These are phyloP conservation scores for Xanthoconium stramineum DNA, from an alignment of 768 basidiomycete species.

Conservation along the genomic window DNA sequence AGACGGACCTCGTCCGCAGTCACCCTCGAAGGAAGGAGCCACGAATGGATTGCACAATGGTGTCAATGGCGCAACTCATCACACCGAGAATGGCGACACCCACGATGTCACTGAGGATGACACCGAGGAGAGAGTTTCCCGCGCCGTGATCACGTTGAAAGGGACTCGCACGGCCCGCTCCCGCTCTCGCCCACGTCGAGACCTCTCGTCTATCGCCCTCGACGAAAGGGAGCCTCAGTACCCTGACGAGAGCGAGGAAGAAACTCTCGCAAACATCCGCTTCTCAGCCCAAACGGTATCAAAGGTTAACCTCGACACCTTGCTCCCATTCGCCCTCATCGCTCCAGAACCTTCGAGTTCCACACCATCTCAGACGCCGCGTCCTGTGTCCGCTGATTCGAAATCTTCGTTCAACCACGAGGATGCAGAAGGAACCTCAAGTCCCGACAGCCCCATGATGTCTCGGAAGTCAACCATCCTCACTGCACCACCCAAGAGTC, in stretches of 20 bases:
- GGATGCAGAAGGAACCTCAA: conserved; percentile 17
- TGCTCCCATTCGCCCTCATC: conserved; percentile 79
- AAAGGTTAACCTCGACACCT: conserved; percentile 51
- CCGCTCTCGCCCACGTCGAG: conserved; percentile 71
- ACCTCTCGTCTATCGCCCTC: conserved; percentile 55
- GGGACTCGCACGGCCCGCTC: conserved; percentile 50
- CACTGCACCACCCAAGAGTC: conserved; percentile 58
- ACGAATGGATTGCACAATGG: conserved; percentile 25
- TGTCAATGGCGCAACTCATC: conserved; percentile 29
- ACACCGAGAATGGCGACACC: conserved; percentile 24
- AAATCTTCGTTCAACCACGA: conserved; percentile 12
- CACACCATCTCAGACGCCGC: conserved; percentile 28
- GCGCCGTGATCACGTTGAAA: conserved; percentile 72
- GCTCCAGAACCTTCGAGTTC: conserved; percentile 58
- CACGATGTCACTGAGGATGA: conserved; percentile 37
- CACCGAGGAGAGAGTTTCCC: conserved; percentile 52
- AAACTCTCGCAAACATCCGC: conserved; percentile 71
- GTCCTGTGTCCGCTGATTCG: conserved; percentile 21
- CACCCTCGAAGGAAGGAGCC: conserved; percentile 16
- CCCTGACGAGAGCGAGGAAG: conserved; percentile 58
- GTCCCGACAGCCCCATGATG: conserved; percentile 36
- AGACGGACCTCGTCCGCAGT: conserved; percentile 9
- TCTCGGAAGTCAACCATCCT: conserved; percentile 31
- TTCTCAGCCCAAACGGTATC: conserved; percentile 71
- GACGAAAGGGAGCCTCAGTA: conserved; percentile 54